A percentile compares a stretch with the other conserved stretches of the same genome.
Conservation (phyloP, 1,284 basidiomycete genomes). For the Ceratobasidium sp. region DNA sequence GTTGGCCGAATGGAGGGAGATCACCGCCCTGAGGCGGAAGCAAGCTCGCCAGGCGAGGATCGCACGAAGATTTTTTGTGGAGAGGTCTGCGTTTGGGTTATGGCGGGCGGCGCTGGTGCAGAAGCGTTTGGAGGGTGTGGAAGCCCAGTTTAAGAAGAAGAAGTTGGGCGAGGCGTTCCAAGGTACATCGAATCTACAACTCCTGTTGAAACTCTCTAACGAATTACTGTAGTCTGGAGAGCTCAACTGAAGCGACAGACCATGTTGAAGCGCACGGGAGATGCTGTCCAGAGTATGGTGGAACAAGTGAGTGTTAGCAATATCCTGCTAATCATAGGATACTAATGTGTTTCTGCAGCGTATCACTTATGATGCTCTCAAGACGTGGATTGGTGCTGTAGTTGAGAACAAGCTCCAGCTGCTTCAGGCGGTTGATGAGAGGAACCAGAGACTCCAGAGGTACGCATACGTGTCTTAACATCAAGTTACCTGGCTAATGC, state of each 20-base stretch:
- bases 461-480: constrained; percentile 52
- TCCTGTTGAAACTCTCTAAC: background rate
- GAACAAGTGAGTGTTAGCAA: constrained; percentile 56
- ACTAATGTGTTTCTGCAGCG: constrained; percentile 58
- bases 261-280: constrained; percentile 21
- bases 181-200: constrained; percentile 56
- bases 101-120: constrained; percentile 66
- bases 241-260: constrained; percentile 13
- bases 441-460: constrained; percentile 61
- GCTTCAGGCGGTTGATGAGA: constrained; percentile 66
- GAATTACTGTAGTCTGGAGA: constrained; percentile 21
- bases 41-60: constrained; percentile 62
- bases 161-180: constrained; percentile 59
- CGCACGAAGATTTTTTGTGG: constrained; percentile 65
- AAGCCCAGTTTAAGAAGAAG: constrained; percentile 59
- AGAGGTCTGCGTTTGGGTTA: constrained; percentile 62
- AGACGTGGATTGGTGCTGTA: constrained; percentile 74
- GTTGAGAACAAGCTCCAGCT: constrained; percentile 77
- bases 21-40: constrained; percentile 14
- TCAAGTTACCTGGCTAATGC: background rate
- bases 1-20: constrained; percentile 24
- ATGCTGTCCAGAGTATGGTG: constrained; percentile 52
- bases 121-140: constrained; percentile 60
- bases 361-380: constrained; percentile 60
- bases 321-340: background rate